Base-by-base conservation (phyloP, 768 basidiomycete species). In the Dentipellis sp. region DNA sequence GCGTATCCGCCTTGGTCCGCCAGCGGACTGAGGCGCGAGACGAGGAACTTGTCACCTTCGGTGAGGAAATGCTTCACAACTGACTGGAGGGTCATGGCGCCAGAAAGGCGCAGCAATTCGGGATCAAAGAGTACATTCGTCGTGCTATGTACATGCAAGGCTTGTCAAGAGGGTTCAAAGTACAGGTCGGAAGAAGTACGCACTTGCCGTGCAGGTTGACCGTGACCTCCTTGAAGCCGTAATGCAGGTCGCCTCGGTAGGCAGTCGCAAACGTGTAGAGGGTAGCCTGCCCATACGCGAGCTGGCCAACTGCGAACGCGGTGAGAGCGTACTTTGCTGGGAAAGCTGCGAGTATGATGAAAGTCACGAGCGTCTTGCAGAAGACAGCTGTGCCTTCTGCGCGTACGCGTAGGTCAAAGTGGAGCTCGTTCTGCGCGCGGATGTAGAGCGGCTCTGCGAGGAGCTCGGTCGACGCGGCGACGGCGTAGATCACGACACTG, bases 1-100 rank as follows among this genome's bases (percentile, higher is more conserved):
- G 94, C 95, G 68, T 97, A 98, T 1, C 93, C 94, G 4, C 92
- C 95, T 69, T 97, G 94, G 66, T 94, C 88, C 48, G 83, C 75
- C 51, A 95, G 71, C 34, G 88, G 84, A 57, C 92, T 93, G 64
- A 91, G 82, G 67, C 80, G 82, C 0, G 91, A 90, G 16, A 99
- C 76, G 10, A 95, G 78, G 46, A 98, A 73, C 64, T 97, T 92
- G 68, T 99, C 97, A 3, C 91, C 93, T 65, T 98, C 97, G 0
- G 95, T 98, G 23, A 99, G 74, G 60, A 97, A 80, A 68, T 98
- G 97, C 68, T 99, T 99, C 59, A 97, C 76, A 2, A 97, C 60
- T 0, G 89, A 92, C 67, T 98, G 97, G 1, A 76, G 76, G 19
- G 92, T 93, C 82, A 98, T 89, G 0, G 87, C 90, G 52, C 81